phyloP scores from a whole-genome alignment of 2,329 filamentous ascomycete species.

The Phialocephala sp. region DNA sequence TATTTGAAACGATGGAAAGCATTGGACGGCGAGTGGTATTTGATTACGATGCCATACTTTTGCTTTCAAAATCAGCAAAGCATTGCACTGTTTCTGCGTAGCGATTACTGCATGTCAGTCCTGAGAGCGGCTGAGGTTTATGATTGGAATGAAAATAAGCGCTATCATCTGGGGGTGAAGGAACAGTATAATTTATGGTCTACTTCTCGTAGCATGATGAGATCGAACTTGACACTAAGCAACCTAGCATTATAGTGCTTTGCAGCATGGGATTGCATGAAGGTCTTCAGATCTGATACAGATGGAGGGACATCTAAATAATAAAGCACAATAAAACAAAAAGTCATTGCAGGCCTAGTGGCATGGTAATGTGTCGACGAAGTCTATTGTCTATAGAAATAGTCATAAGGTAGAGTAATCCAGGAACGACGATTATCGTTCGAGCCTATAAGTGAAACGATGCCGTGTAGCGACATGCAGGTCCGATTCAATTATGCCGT shows the following conservation, averaged over 20 bases:
- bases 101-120: slow-evolving; percentile 30
- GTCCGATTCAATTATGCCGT: no score
- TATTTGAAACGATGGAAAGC: slow-evolving; percentile 27
- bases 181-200: slow-evolving; percentile 21
- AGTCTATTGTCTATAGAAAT: background rate
- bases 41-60: slow-evolving; percentile 32
- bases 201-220: slow-evolving; percentile 4
- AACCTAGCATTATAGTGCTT: background rate
- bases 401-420: no score
- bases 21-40: slow-evolving; percentile 29
- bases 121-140: slow-evolving; percentile 23
- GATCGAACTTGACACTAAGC: no score
- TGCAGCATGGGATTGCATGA: slow-evolving; percentile 1
- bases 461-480: no score
- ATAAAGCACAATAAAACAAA: background rate
- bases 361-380: background rate
- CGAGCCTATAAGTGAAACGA: no score
- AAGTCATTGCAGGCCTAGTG: background rate
- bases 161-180: slow-evolving; percentile 5
- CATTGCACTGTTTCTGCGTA: slow-evolving; percentile 36
- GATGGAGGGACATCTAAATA: slow-evolving; percentile 1
- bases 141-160: slow-evolving; percentile 23
- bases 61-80: slow-evolving; percentile 29
- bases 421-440: no score
- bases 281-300: slow-evolving; percentile 4